Base-by-base conservation (phyloP, 2,329 filamentous ascomycete species). In the Exserohilum turcica region DNA sequence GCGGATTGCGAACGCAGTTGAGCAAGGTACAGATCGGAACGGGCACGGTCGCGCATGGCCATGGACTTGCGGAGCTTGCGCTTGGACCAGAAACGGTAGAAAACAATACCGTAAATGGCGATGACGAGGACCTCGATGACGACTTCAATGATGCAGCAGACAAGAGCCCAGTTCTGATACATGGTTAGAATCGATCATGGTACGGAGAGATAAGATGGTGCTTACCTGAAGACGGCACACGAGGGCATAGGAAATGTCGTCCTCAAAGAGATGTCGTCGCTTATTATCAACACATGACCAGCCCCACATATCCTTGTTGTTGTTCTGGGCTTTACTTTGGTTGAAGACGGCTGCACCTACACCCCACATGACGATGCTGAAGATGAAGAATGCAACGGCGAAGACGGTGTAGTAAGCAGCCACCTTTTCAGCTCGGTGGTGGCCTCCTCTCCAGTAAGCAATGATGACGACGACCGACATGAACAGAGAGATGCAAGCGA, bases 11-110 rank as follows among this genome's bases (percentile, higher is more conserved):
- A 76, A 50, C 78, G 78, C 13, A 81, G 76, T 50, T 81, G 79
- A 13, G 79, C 92, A 59, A 97, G 90, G 80, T 97, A 97, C 60
- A 99, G 85, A 74, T 97, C 92, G 57, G 90, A 93, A 59, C 94
- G 90, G 61, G 94, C 94, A 71, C 90, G 89, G 82, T 99, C 94
- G 67, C 94, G 91, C 73, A 90, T 82, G 74, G 96, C 90, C 94
- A 99, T 99, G 59, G 92, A 92, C 83, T 97, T 97, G 77, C 89
- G 87, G 59, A 99, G 90, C 74, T 90, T 89, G 74, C 91, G 89
- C 84, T 97, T 99, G 63, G 90, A 92, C 85, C 92, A 96, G 83
- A 96, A 95, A 66, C 94, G 90, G 83, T 96, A 97, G 82, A 97
- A 97, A 74, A 97, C 87, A 71, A 97, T 84, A 70, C 85, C 91